Percentiles rank a stretch among this genome's conserved stretches.
phyloP scores from a whole-genome alignment of 2,329 filamentous ascomycete genomes.

The Peltaster fructicola region DNA sequence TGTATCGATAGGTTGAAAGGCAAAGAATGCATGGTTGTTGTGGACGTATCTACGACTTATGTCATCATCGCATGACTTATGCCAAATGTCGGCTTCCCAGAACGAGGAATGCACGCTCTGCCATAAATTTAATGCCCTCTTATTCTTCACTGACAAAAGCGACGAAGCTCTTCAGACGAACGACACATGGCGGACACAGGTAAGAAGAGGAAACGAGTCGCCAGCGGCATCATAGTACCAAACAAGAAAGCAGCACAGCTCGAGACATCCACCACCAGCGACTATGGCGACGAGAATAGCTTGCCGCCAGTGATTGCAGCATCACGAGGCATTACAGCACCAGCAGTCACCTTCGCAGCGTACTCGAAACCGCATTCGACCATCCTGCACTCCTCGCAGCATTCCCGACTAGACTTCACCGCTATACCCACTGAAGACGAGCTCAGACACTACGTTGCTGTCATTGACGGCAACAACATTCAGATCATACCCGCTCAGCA shows the following conservation, averaged over 20 bases:
- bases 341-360: conserved; percentile 27
- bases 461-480: conserved; percentile 39
- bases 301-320: conserved; percentile 15
- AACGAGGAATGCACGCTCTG: too few species aligned
- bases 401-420: conserved; percentile 42
- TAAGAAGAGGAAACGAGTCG: conserved; percentile 35
- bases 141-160: too few species aligned
- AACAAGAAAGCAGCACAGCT: conserved; percentile 19
- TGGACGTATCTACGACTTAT: too few species aligned
- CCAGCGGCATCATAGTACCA: conserved; percentile 25
- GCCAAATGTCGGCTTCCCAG: too few species aligned
- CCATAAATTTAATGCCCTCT: too few species aligned
- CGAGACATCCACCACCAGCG: conserved; percentile 10
- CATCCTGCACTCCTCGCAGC: conserved; percentile 42
- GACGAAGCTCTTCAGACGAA: background rate
- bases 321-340: conserved; percentile 26
- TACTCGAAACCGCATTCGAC: conserved; percentile 34
- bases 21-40: too few species aligned
- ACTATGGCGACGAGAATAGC: conserved; percentile 9
- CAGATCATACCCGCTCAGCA: conserved; percentile 37
- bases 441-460: conserved; percentile 42
- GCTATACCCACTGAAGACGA: conserved; percentile 28
- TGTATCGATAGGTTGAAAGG: too few species aligned
- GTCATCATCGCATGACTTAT: too few species aligned
- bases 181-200: conserved; percentile 20